Percentiles rank a stretch among this genome's conserved stretches.
Evolutionary conservation across 306 rosid genomes (phyloP).

Genomic region (Cicer bijugum): DNA sequence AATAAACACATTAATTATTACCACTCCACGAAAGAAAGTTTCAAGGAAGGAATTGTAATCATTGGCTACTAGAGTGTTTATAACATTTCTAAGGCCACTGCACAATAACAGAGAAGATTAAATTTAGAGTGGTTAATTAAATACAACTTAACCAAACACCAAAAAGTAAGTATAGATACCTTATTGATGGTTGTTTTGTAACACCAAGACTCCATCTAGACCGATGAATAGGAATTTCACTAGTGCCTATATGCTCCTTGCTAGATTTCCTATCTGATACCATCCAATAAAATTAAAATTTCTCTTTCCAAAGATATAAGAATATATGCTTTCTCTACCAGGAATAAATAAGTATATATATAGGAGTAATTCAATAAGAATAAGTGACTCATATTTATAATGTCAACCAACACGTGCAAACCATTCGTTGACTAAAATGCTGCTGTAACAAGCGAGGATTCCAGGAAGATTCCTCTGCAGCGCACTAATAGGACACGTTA

Average conservation of each 20-base stretch:
- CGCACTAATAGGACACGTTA: constrained; percentile 40
- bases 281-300: constrained; percentile 50
- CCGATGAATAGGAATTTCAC: constrained; percentile 41
- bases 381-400: too few species aligned
- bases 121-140: constrained; percentile 21
- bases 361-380: too few species aligned
- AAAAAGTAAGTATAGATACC: constrained; percentile 4
- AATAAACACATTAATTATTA: constrained; percentile 35
- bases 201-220: constrained; percentile 40
- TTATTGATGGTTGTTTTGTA: constrained; percentile 24
- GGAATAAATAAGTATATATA: too few species aligned
- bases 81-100: constrained; percentile 51
- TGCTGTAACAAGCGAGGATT: constrained; percentile 41
- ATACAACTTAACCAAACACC: neutral
- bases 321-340: neutral
- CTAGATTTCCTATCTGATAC: constrained; percentile 39
- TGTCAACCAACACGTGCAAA: neutral
- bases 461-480: constrained; percentile 44
- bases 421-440: neutral
- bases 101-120: constrained; percentile 42
- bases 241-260: constrained; percentile 16
- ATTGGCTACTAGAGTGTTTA: constrained; percentile 1
- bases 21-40: constrained; percentile 53
- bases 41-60: constrained; percentile 41
- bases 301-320: neutral